Evolutionary conservation across 345 rosid genomes (phyloP).

Genomic region (Melastoma malabathricum): DNA sequence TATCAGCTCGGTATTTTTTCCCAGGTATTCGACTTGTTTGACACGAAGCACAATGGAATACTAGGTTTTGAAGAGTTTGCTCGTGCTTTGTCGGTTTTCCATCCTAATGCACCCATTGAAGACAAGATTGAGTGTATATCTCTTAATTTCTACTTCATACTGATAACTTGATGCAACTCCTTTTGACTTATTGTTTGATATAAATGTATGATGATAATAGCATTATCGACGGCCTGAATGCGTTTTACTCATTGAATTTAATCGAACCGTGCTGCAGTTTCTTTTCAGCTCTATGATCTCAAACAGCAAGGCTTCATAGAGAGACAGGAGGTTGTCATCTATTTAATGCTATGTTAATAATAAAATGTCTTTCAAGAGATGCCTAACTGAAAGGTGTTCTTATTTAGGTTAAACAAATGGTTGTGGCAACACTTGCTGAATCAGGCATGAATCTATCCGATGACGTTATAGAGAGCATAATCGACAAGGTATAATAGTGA

Average conservation of each 20-base stretch:
- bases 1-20: constrained; percentile 1
- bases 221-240: not conserved
- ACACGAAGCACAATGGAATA: constrained; percentile 93
- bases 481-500: constrained; percentile 54
- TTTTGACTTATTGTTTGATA: constrained; percentile 1
- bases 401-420: constrained; percentile 97
- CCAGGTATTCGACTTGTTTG: constrained; percentile 95
- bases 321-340: constrained; percentile 68
- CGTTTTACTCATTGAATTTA: not conserved
- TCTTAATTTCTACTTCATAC: not conserved
- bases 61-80: constrained; percentile 98
- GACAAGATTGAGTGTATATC: constrained; percentile 76
- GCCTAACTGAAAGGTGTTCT: too few species aligned
- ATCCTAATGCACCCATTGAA: constrained; percentile 90
- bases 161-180: not conserved
- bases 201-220: not conserved
- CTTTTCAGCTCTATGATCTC: constrained; percentile 93
- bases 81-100: constrained; percentile 95
- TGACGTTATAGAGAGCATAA: constrained; percentile 84
- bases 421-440: constrained; percentile 97
- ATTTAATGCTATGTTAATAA: not conserved
- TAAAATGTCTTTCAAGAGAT: too few species aligned
- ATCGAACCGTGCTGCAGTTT: constrained; percentile 40
- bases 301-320: constrained; percentile 99
- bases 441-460: constrained; percentile 97